phyloP scores from a whole-genome alignment of 2,329 filamentous ascomycete genomes.

The Lachnellula hyalina region DNA sequence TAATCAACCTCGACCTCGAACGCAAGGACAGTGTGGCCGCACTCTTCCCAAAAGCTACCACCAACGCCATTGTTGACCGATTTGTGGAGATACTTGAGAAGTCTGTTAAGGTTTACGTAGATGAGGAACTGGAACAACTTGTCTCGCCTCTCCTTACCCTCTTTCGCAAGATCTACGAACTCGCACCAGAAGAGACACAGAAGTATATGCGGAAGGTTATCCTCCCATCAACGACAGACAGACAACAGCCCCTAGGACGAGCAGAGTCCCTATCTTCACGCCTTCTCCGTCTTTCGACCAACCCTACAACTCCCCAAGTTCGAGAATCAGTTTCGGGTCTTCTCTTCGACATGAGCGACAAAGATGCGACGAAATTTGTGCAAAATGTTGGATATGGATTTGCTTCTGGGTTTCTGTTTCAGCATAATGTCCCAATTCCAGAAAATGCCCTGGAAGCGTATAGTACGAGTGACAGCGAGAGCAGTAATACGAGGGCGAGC shows the following conservation, averaged over 20 bases:
- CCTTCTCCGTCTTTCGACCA: conserved; percentile 72
- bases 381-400: conserved; percentile 93
- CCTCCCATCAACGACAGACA: conserved; percentile 72
- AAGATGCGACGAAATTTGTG: conserved; percentile 74
- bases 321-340: conserved; percentile 71
- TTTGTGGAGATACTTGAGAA: conserved; percentile 66
- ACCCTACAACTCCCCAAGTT: conserved; percentile 64
- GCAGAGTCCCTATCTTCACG: conserved; percentile 69
- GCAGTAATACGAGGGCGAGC: conserved; percentile 21
- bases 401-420: conserved; percentile 83
- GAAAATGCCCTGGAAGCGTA: conserved; percentile 55
- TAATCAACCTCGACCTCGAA: conserved; percentile 72
- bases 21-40: conserved; percentile 40
- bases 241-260: conserved; percentile 70
- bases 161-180: conserved; percentile 64
- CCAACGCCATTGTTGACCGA: conserved; percentile 54
- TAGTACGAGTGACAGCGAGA: conserved; percentile 29
- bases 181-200: conserved; percentile 59
- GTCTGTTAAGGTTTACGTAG: conserved; percentile 57
- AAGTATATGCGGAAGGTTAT: conserved; percentile 60
- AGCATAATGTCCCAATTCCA: conserved; percentile 75
- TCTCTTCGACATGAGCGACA: conserved; percentile 81
- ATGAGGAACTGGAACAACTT: conserved; percentile 65
- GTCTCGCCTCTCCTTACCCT: conserved; percentile 71
- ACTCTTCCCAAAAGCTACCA: conserved; percentile 61